Evolutionary conservation across 163 green algal genomes (phyloP).

Genomic region (Scenedesmus sp.): DNA sequence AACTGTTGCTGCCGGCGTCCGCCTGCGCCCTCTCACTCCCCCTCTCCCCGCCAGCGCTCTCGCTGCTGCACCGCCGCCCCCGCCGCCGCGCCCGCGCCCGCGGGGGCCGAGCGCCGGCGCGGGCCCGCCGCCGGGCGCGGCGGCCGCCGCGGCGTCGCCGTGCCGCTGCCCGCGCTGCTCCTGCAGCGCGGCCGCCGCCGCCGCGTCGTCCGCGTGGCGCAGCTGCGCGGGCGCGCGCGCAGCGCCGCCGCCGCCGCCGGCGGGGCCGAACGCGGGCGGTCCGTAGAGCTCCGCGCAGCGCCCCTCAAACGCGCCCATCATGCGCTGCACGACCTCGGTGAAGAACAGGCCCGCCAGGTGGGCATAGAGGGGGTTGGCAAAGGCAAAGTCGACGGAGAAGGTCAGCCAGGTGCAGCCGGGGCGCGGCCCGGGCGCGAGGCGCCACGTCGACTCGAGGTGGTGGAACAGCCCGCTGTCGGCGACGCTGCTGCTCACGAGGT

Average conservation of each 20-base stretch:
- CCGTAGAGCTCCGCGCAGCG: slow-evolving; percentile 85
- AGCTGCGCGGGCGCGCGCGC: not conserved
- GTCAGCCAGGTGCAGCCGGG: slow-evolving; percentile 74
- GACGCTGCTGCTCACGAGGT: slow-evolving; percentile 73
- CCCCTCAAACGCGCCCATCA: slow-evolving; percentile 91
- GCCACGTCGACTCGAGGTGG: slow-evolving; percentile 87
- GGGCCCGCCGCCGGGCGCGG: not conserved
- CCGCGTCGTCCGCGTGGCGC: not conserved
- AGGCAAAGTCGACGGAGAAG: slow-evolving; percentile 94
- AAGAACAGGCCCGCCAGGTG: slow-evolving; percentile 86
- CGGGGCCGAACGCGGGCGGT: slow-evolving; percentile 49
- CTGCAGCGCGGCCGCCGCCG: not conserved
- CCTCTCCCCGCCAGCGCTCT: not conserved
- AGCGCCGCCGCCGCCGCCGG: not conserved
- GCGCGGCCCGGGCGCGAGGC: slow-evolving; percentile 77
- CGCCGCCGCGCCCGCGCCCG: too few relatives aligned
- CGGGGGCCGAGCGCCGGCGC: too few relatives aligned
- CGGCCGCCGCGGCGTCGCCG: not conserved
- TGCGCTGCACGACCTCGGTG: slow-evolving; percentile 84
- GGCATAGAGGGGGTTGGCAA: slow-evolving; percentile 85
- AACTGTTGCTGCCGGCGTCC: too few relatives aligned
- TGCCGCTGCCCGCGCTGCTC: not conserved
- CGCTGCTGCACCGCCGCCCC: not conserved
- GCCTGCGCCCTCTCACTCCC: too few relatives aligned
- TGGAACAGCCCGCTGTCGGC: slow-evolving; percentile 85